Conservation (phyloP, 805 yeast genomes). For the Ogataea trehalophila region DNA sequence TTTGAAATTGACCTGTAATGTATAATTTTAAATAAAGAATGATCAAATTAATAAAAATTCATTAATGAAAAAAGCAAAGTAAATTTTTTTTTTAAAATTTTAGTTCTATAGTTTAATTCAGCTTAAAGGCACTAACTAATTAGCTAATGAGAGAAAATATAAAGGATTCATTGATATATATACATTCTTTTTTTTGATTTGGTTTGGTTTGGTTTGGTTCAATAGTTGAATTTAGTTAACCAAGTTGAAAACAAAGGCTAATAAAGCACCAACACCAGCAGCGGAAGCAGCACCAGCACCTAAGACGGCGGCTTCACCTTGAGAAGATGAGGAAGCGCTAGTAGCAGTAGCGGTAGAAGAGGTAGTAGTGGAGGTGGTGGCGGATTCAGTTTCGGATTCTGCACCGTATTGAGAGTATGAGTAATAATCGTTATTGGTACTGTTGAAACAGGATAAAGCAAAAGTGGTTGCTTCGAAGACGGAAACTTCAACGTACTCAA, state of each 20-base stretch:
- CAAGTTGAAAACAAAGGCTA: conserved; percentile 4
- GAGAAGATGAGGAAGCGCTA: conserved; percentile 8
- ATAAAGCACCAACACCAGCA: conserved; percentile 1
- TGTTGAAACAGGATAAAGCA: conserved; percentile 38
- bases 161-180: too few relatives aligned
- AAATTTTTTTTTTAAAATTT: too few relatives aligned
- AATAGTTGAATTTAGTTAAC: neutral
- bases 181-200: too few relatives aligned
- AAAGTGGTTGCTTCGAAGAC: conserved; percentile 32
- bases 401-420: conserved; percentile 24
- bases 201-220: neutral
- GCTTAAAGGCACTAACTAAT: too few relatives aligned
- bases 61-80: too few relatives aligned
- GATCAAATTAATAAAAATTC: too few relatives aligned
- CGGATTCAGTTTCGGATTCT: conserved; percentile 17
- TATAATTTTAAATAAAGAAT: too few relatives aligned
- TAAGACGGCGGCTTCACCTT: conserved; percentile 1
- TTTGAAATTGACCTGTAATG: too few relatives aligned
- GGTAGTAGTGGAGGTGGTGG: conserved; percentile 7
- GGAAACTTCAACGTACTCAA: conserved; percentile 37
- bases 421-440: conserved; percentile 36
- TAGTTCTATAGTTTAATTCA: too few relatives aligned
- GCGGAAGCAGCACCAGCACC: conserved; percentile 2
- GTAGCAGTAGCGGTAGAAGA: conserved; percentile 12
- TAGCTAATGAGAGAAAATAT: too few relatives aligned